A percentile compares a stretch with the other conserved stretches of the same genome.
phyloP scores from a whole-genome alignment of 352 stramenopile species.

The Albugo laibachii region DNA sequence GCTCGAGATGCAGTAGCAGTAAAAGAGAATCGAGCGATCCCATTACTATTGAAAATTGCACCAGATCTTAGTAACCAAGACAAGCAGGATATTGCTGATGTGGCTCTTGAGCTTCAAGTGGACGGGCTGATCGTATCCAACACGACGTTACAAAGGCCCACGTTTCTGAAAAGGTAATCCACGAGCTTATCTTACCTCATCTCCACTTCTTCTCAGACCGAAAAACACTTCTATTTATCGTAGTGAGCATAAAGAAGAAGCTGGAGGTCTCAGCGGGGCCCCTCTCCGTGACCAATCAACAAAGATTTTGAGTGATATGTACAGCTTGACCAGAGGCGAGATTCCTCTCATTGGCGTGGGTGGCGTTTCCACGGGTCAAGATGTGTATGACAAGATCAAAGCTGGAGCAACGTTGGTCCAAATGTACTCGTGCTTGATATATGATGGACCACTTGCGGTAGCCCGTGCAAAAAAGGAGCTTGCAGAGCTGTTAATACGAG shows the following conservation, averaged over 20 bases:
- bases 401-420: constrained; percentile 90
- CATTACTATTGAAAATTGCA: constrained; percentile 94
- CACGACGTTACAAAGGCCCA: constrained; percentile 86
- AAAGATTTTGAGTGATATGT: constrained; percentile 89
- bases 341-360: constrained; percentile 94
- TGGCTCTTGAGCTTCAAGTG: constrained; percentile 71
- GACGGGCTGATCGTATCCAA: constrained; percentile 96
- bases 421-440: constrained; percentile 88
- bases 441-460: constrained; percentile 76
- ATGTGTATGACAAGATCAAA: constrained; percentile 96
- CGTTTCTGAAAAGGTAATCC: constrained; percentile 43
- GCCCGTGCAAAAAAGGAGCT: constrained; percentile 80
- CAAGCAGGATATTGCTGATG: constrained; percentile 86
- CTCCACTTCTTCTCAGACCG: background rate
- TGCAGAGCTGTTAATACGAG: constrained; percentile 40
- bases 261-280: constrained; percentile 88
- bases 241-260: constrained; percentile 54
- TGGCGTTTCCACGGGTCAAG: constrained; percentile 77
- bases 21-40: constrained; percentile 41
- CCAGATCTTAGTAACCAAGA: constrained; percentile 90
- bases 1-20: constrained; percentile 39
- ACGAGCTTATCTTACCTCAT: background rate
- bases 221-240: background rate
- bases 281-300: constrained; percentile 89
- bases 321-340: constrained; percentile 81